Evolutionary conservation across 495 filamentous ascomycete species (phyloP).

Genomic region (Chaetomium cochliodes): DNA sequence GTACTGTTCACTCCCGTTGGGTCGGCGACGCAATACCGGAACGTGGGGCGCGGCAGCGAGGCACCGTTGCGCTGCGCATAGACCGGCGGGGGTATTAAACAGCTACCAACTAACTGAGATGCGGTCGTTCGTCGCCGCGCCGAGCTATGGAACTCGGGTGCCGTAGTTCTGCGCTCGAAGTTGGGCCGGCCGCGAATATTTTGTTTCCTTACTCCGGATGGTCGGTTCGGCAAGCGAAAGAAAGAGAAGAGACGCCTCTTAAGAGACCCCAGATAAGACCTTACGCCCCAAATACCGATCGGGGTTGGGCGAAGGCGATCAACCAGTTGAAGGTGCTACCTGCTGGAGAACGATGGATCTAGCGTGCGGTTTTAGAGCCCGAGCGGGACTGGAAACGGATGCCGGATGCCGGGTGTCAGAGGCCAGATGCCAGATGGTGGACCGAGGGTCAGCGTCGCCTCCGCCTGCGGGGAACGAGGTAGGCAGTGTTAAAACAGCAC

Average conservation of each 20-base stretch:
- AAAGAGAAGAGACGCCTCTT: slow-evolving; percentile 9
- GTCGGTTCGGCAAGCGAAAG: slow-evolving; percentile 1
- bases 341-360: slow-evolving; percentile 25
- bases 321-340: slow-evolving; percentile 11
- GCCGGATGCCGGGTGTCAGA: neutral
- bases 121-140: neutral
- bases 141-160: neutral
- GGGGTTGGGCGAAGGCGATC: slow-evolving; percentile 6
- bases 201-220: neutral
- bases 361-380: slow-evolving; percentile 26
- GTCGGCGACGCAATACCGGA: neutral
- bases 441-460: slow-evolving; percentile 1
- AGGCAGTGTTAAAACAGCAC: slow-evolving; percentile 18
- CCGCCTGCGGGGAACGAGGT: slow-evolving; percentile 21
- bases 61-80: neutral
- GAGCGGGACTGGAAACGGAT: slow-evolving; percentile 20
- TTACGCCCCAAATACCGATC: neutral
- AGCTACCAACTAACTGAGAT: neutral
- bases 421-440: slow-evolving; percentile 4
- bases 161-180: neutral
- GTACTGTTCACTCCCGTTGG: neutral
- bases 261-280: neutral
- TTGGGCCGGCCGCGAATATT: neutral
- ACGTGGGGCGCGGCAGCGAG: neutral
- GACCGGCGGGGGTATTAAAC: neutral